Evolutionary conservation across 805 yeast species (phyloP).

Genomic region (Kodamaea laetipori): DNA sequence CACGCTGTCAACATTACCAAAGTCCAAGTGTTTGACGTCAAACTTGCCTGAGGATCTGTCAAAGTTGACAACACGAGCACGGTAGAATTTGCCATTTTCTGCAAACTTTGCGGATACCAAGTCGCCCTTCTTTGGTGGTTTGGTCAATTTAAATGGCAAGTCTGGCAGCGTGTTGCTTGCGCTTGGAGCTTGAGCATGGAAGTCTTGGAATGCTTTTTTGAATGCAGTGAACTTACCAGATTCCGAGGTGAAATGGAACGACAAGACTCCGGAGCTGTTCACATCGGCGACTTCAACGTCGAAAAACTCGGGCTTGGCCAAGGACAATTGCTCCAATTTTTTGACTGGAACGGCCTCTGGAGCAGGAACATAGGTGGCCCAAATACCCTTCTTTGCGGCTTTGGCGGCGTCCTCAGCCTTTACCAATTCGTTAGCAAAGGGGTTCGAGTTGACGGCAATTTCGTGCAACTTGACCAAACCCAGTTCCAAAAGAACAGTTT

Average conservation of each 20-base stretch:
- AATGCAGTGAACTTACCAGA: slow-evolving; percentile 41
- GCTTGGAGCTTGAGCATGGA: slow-evolving; percentile 40
- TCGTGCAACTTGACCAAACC: slow-evolving; percentile 71
- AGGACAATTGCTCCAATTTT: slow-evolving; percentile 22
- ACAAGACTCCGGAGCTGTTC: slow-evolving; percentile 42
- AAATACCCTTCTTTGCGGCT: slow-evolving; percentile 56
- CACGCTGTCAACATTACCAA: slow-evolving; percentile 56
- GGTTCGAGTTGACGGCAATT: slow-evolving; percentile 60
- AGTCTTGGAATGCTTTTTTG: slow-evolving; percentile 50
- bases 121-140: slow-evolving; percentile 56
- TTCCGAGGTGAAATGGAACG: slow-evolving; percentile 46
- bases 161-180: slow-evolving; percentile 40
- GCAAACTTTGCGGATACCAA: slow-evolving; percentile 55
- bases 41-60: slow-evolving; percentile 47
- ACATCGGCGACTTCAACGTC: slow-evolving; percentile 59
- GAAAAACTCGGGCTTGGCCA: slow-evolving; percentile 45
- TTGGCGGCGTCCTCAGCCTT: slow-evolving; percentile 68
- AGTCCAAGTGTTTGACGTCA: slow-evolving; percentile 62
- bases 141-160: slow-evolving; percentile 40
- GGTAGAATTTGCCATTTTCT: slow-evolving; percentile 56
- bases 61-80: slow-evolving; percentile 54
- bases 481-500: slow-evolving; percentile 53
- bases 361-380: slow-evolving; percentile 59
- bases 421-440: slow-evolving; percentile 53
- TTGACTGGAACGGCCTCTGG: slow-evolving; percentile 27